phyloP scores from a whole-genome alignment of 108 stramenopile genomes.

The Pseudonitzschia multiseries region DNA sequence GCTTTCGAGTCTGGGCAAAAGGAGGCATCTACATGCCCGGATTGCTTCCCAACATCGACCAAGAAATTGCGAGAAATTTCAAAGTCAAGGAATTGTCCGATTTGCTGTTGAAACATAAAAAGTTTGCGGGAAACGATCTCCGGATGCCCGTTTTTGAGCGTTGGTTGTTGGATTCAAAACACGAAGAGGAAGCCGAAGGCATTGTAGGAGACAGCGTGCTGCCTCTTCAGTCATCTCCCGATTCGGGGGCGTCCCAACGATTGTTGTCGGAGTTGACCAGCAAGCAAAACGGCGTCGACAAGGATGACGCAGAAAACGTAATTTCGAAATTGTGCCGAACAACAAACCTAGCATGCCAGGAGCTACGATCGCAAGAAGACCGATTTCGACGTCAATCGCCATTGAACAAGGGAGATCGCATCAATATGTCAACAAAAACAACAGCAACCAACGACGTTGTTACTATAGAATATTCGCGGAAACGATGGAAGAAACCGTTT shows the following conservation, averaged over 20 bases:
- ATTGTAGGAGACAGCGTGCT: slow-evolving; percentile 47
- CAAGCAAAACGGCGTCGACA: slow-evolving; percentile 15
- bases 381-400: slow-evolving; percentile 31
- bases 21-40: slow-evolving; percentile 36
- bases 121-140: slow-evolving; percentile 35
- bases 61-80: slow-evolving; percentile 66
- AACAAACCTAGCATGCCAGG: slow-evolving; percentile 26
- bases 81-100: slow-evolving; percentile 53
- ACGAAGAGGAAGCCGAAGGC: slow-evolving; percentile 53
- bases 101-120: slow-evolving; percentile 41
- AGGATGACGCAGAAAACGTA: slow-evolving; percentile 24
- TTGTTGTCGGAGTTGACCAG: slow-evolving; percentile 29
- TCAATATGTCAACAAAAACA: slow-evolving; percentile 27
- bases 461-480: slow-evolving; percentile 49
- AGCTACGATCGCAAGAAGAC: slow-evolving; percentile 26
- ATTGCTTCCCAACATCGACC: slow-evolving; percentile 56
- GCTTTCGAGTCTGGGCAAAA: slow-evolving; percentile 22
- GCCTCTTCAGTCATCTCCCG: slow-evolving; percentile 21
- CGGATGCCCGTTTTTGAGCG: slow-evolving; percentile 80
- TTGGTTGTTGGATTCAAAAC: slow-evolving; percentile 70
- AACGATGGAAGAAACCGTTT: slow-evolving; percentile 64
- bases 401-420: slow-evolving; percentile 45
- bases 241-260: slow-evolving; percentile 34
- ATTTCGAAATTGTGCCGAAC: slow-evolving; percentile 44
- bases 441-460: slow-evolving; percentile 16